Evolutionary conservation across 805 yeast species (phyloP), one percentile per base, ranked within the genome.

Genomic region (Torulaspora franciscae): DNA sequence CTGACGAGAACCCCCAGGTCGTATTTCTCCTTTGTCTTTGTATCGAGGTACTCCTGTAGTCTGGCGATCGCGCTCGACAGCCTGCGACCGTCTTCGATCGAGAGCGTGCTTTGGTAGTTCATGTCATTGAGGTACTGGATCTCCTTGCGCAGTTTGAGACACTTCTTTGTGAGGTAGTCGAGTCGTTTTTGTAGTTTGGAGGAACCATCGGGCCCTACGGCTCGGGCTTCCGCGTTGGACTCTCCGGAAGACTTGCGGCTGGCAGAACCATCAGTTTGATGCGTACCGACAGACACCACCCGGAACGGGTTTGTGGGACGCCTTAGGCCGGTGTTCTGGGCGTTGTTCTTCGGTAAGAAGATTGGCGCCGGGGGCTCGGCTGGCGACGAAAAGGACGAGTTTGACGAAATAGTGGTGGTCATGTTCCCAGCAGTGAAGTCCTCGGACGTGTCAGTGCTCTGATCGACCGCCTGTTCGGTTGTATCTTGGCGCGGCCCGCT

Each of bases 21-120:
- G 51, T 71, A 70, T 49, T 66, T 67, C 51, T 70, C 71, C 54
- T 70, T 71, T 37, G 62, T 65, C 51, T 71, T 70, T 37, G 59
- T 62, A 40, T 71, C 75, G 13, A 69, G 51, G 37, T 65, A 71
- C 28, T 65, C 68, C 46, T 71, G 69, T 32, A 71, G 47, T 50
- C 63, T 66, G 13, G 48, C 57, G 23, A 70, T 60, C 7, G 74
- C 75, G 13, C 50, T 52, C 38, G 60, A 52, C 32, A 71, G 47
- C 45, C 69, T 70, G 35, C 67, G 59, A n/a, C 63, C 45, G 43
- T 71, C 75, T 1, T 67, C 71, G n/a, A 68, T 61, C 1, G 69
- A 55, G 11, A 71, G 52, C 6, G 67, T 57, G 1, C 69, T 68
- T 34, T 65, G 59, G 7, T 60, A 62, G n/a, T 64, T 60, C 48